Conservation (phyloP, 805 yeast genomes). For the Sugiyamaella qingdaonensis region DNA sequence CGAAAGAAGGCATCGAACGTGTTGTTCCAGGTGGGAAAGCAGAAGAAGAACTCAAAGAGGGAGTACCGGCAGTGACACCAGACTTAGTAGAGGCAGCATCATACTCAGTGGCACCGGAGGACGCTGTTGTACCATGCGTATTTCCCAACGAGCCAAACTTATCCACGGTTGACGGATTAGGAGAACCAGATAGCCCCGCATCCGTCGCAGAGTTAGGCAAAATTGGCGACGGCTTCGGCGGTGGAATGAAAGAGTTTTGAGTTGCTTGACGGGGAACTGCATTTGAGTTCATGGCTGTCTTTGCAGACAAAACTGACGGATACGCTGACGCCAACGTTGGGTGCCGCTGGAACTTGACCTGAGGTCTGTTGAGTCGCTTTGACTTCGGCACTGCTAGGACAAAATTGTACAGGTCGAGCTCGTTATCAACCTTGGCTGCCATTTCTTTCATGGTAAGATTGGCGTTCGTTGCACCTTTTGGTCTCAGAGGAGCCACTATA, state of each 20-base stretch:
- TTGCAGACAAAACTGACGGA: conserved; percentile 8
- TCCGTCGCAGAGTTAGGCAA: neutral
- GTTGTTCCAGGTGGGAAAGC: conserved; percentile 36
- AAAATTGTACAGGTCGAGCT: conserved; percentile 71
- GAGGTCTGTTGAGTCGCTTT: conserved; percentile 32
- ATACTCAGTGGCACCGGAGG: neutral
- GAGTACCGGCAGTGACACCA: neutral
- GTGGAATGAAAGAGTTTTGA: neutral
- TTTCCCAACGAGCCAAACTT: neutral
- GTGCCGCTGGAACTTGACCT: conserved; percentile 32
- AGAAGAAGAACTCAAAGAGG: neutral
- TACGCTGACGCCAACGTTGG: conserved; percentile 26
- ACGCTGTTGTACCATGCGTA: neutral
- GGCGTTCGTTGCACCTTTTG: conserved; percentile 37
- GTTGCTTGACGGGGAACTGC: conserved; percentile 1
- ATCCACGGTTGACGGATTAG: neutral
- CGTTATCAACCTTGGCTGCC: conserved; percentile 77
- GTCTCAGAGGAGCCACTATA: conserved; percentile 65
- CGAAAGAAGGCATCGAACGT: conserved; percentile 56
- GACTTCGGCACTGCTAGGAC: conserved; percentile 39
- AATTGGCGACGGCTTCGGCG: neutral
- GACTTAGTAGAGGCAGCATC: neutral
- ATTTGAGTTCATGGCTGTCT: conserved; percentile 17
- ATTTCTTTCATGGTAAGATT: conserved; percentile 68
- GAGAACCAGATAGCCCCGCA: neutral